A percentile compares a stretch with the other conserved stretches of the same genome.
phyloP scores from a whole-genome alignment of 1,284 basidiomycete species.

The Cystobasidium slooffiae region DNA sequence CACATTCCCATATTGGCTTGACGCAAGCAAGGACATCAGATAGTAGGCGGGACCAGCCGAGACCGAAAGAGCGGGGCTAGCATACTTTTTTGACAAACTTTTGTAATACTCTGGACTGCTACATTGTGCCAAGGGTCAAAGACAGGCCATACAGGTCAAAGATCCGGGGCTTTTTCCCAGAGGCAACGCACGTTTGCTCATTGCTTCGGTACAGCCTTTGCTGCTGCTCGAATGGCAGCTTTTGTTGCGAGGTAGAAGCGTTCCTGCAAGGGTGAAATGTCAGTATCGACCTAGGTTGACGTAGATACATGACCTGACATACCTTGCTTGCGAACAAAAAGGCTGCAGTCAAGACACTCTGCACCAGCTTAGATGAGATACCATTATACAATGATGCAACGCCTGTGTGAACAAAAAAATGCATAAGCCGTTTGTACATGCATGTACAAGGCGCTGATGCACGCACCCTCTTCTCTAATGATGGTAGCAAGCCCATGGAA shows the following conservation, averaged over 20 bases:
- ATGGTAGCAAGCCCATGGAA: conserved; percentile 68
- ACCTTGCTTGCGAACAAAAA: conserved; percentile 53
- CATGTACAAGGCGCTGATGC: conserved; percentile 23
- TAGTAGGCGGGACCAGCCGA: background rate
- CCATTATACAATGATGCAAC: conserved; percentile 82
- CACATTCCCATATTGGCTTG: background rate
- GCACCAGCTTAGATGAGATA: conserved; percentile 79
- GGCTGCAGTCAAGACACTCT: conserved; percentile 67
- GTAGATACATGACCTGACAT: conserved; percentile 44
- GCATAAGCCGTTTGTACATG: conserved; percentile 21
- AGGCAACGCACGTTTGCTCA: background rate
- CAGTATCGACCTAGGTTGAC: background rate
- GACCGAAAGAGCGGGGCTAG: background rate
- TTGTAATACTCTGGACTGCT: too few relatives aligned
- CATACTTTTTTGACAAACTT: too few relatives aligned
- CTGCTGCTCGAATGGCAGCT: conserved; percentile 32
- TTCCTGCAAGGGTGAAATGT: conserved; percentile 12
- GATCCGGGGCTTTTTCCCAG: too few relatives aligned
- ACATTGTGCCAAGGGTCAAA: too few relatives aligned
- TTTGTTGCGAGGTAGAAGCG: conserved; percentile 40
- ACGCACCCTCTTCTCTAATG: conserved; percentile 37
- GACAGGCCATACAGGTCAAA: too few relatives aligned
- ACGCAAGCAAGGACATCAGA: background rate
- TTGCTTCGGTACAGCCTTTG: conserved; percentile 25
- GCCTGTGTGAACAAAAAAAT: conserved; percentile 64